Evolutionary conservation across 2,329 filamentous ascomycete genomes (phyloP).

Genomic region (Chaetomiaceae sp.): DNA sequence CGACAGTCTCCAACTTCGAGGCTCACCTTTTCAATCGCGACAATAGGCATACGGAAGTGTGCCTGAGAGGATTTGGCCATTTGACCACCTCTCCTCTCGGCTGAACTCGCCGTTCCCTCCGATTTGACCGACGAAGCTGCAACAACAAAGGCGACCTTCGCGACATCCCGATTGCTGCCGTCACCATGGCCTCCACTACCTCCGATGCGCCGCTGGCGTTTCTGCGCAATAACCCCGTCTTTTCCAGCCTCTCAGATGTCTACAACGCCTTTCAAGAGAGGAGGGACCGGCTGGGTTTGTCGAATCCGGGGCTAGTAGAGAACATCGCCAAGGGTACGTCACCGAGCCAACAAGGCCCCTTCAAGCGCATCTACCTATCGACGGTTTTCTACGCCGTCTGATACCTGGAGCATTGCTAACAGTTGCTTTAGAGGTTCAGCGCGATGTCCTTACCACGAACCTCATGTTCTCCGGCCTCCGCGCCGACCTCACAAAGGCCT

Average conservation of each 20-base stretch:
- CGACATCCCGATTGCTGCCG: slow-evolving; percentile 25
- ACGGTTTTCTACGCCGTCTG: neutral
- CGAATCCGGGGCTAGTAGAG: slow-evolving; percentile 91
- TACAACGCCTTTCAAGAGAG: slow-evolving; percentile 78
- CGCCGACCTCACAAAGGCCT: slow-evolving; percentile 93
- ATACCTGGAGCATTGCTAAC: slow-evolving; percentile 7
- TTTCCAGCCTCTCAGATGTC: slow-evolving; percentile 66
- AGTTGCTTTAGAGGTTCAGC: slow-evolving; percentile 66
- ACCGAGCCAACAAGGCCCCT: neutral
- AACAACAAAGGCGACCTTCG: neutral
- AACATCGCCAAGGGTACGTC: slow-evolving; percentile 56
- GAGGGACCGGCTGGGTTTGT: slow-evolving; percentile 80
- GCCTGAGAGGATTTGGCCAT: neutral
- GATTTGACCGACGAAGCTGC: neutral
- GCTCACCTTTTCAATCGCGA: slow-evolving; percentile 7
- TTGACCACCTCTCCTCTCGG: neutral
- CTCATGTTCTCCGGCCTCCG: slow-evolving; percentile 95
- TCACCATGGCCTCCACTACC: slow-evolving; percentile 46
- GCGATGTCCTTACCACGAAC: slow-evolving; percentile 94
- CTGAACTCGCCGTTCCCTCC: neutral
- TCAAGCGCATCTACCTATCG: neutral
- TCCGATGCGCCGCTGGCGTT: slow-evolving; percentile 55
- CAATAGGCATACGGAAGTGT: neutral
- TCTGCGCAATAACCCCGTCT: slow-evolving; percentile 69
- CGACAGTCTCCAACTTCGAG: slow-evolving; percentile 9